phyloP scores from a whole-genome alignment of 805 yeast species.

The Saccharomycopsis sp. region DNA sequence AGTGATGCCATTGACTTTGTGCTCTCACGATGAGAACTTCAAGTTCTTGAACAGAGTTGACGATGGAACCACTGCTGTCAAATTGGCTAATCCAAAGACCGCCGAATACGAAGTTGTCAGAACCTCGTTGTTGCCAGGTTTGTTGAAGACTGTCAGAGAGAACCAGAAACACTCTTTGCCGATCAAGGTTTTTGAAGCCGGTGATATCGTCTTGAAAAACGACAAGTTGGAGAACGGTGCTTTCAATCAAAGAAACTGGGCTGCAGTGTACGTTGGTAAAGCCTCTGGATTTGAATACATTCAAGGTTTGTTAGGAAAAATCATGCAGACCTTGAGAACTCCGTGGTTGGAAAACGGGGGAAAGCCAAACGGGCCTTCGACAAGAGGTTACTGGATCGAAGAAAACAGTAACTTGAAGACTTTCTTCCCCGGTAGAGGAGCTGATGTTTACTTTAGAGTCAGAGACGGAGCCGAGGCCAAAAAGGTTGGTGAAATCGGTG shows the following conservation, averaged over 20 bases:
- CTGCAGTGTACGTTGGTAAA: constrained; percentile 90
- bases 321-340: constrained; percentile 94
- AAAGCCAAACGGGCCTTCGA: constrained; percentile 35
- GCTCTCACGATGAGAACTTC: constrained; percentile 97
- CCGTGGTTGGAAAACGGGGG: constrained; percentile 61
- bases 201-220: constrained; percentile 89
- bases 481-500: constrained; percentile 82
- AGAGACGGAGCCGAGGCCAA: constrained; percentile 49
- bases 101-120: constrained; percentile 96
- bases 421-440: constrained; percentile 97
- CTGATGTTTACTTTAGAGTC: constrained; percentile 70
- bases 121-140: constrained; percentile 89
- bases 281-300: constrained; percentile 90
- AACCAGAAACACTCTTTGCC: constrained; percentile 95
- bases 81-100: constrained; percentile 94
- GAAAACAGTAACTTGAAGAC: constrained; percentile 60
- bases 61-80: constrained; percentile 73
- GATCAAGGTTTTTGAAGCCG: constrained; percentile 88
- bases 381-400: constrained; percentile 84
- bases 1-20: constrained; percentile 89
- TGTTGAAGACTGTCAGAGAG: constrained; percentile 90
- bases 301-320: constrained; percentile 89
- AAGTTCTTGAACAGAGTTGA: constrained; percentile 70
- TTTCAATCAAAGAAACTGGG: constrained; percentile 88
- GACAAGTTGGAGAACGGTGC: constrained; percentile 79